Base-by-base conservation (phyloP, 208 protist genomes). In the Angomonas deanei region DNA sequence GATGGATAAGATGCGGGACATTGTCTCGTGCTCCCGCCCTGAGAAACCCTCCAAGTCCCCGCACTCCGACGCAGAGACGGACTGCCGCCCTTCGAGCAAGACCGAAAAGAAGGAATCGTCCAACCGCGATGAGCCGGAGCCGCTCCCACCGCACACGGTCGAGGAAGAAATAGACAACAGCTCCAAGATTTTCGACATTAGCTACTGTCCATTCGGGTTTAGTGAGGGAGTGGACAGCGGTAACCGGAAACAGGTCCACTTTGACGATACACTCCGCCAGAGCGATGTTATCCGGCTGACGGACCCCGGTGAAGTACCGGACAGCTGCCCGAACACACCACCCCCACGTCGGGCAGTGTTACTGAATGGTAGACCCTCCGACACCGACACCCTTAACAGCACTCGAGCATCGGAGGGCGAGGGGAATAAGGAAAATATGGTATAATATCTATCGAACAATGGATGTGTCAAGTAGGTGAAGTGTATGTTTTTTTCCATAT, bases 141-240 rank as follows among this genome's bases (percentile, higher is more conserved):
- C 62, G 24, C 50, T 53, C 27, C 62, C 62, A 4, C 62, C 62
- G 15, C 62, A 48, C 13, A n/a, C 28, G 5, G 0, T 39, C 34
- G 28, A 67, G 38, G 23, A 50, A 34, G 50, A 27, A 0, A 32
- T 11, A 17, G 24, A 50, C 19, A 19, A 67, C 49, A 50, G 59
- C 3, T 52, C 62, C 4, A 28, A 59, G 26, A 34, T 27, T 0
- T 67, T 67, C 26, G 50, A 52, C 30, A 60, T 60, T 21, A 67
- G 62, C 50, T 67, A 60, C 52, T 49, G 48, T 31, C 48, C 46
- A 27, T 53, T 66, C 24, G 61, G 55, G 17, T 56, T 30, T 33
- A 56, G 31, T n/a, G 50, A 11, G 26, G 50, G 31, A 24, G 23
- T 11, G 15, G 28, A 28, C 23, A 24, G 31, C 50, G 19, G 23